Evolutionary conservation across 495 filamentous ascomycete species (phyloP).

Genomic region (Penicillium soppii): DNA sequence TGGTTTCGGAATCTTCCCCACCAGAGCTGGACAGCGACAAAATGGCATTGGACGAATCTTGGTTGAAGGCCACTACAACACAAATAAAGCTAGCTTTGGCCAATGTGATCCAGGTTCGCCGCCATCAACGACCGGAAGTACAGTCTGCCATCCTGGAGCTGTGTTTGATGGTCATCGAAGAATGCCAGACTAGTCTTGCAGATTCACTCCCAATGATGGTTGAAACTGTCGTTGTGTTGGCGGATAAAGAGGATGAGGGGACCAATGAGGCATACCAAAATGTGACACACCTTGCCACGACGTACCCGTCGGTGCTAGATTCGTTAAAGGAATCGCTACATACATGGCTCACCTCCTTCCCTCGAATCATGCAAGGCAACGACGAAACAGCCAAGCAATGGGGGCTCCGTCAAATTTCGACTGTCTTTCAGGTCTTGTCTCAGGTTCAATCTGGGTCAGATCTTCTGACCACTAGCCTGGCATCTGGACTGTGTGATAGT

Average conservation of each 20-base stretch:
- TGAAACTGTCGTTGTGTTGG: constrained; percentile 77
- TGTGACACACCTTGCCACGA: constrained; percentile 60
- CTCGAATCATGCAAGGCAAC: constrained; percentile 78
- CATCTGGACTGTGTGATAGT: constrained; percentile 50
- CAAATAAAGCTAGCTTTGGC: constrained; percentile 86
- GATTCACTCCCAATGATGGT: constrained; percentile 70
- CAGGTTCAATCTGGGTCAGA: constrained; percentile 65
- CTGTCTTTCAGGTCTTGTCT: constrained; percentile 67
- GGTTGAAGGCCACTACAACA: constrained; percentile 76
- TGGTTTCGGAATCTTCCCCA: constrained; percentile 11
- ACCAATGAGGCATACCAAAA: constrained; percentile 37
- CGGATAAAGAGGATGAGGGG: constrained; percentile 47
- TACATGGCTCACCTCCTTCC: constrained; percentile 76
- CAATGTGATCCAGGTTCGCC: constrained; percentile 74
- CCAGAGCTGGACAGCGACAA: constrained; percentile 34
- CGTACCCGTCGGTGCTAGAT: constrained; percentile 63
- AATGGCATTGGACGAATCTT: constrained; percentile 53
- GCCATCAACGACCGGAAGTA: constrained; percentile 70
- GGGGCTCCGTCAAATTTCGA: constrained; percentile 70
- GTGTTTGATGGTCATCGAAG: constrained; percentile 70
- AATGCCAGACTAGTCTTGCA: constrained; percentile 71
- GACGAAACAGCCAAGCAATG: constrained; percentile 75
- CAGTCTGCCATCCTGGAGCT: constrained; percentile 64
- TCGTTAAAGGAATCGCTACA: constrained; percentile 71
- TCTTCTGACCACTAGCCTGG: constrained; percentile 66